Evolutionary conservation across 495 filamentous ascomycete species (phyloP), one percentile per base, ranked within the genome.

Genomic region (Xylaria flabelliformis): DNA sequence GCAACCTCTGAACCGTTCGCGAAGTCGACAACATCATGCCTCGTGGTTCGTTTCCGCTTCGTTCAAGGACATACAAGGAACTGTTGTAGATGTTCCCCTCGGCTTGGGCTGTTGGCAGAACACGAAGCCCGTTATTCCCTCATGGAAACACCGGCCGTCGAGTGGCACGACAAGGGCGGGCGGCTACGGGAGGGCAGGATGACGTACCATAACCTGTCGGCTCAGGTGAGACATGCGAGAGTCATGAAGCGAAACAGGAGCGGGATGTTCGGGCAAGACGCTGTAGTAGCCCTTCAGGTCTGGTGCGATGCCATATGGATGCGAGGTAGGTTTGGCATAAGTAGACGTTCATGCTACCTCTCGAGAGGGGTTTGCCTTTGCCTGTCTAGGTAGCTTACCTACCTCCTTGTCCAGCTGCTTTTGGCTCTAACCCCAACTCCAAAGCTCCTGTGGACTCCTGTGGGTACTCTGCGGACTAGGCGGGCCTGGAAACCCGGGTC

Each of bases 1-100:
- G 78, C 29, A 79, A 74, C 63, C 81, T 79, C 53, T 77, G 76
- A 29, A 66, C 78, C 24, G 67, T 73, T 75, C 66, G 77, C 74
- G 64, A 74, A 66, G 76, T 80, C 72, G 83, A 80, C 83, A 64
- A 42, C 61, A 64, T 64, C n/a, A 83, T 85, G 72, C 71, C 74
- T 75, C 67, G 69, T 17, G 61, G 4, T 42, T 55, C 59, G 51
- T 64, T 42, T 42, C 44, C 46, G 8, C 56, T 58, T 46, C 46
- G 32, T n/a, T 61, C 24, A 64, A 21, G 41, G 6, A 48, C 34
- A n/a, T 15, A 5, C 34, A 46, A 29, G n/a, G 34, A 32, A 7
- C 26, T 21, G 26, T 3, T 34, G 42, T 0, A 50, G 17, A 21
- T 44, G 66, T 58, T 21, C 34, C 10, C 24, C 51, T 55, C 42